Conservation (phyloP, 768 basidiomycete genomes). For the Pleurotus citrinopileatus region DNA sequence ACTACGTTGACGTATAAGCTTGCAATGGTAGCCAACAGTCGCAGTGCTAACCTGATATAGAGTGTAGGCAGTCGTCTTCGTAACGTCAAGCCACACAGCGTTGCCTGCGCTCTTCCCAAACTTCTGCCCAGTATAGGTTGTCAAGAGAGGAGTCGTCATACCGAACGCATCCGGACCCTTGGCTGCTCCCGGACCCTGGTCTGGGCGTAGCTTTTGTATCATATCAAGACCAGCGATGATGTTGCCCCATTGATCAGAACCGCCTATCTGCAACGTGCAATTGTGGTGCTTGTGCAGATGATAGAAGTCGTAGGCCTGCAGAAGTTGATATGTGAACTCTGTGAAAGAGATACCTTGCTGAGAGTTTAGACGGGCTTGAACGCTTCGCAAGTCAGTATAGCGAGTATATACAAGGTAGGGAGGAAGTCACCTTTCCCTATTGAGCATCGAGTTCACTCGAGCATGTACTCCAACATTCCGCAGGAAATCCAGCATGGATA, state of each 20-base stretch:
- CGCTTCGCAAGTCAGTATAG: constrained; percentile 41
- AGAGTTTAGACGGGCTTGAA: constrained; percentile 74
- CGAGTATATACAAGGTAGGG: background rate
- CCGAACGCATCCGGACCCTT: constrained; percentile 55
- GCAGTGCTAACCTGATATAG: constrained; percentile 81
- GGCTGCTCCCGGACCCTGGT: constrained; percentile 18
- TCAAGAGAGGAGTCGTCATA: constrained; percentile 91
- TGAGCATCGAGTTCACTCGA: constrained; percentile 86
- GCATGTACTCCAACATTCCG: constrained; percentile 76
- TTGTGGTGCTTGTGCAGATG: constrained; percentile 59
- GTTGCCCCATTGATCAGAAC: constrained; percentile 99
- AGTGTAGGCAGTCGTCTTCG: constrained; percentile 82
- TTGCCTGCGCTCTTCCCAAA: constrained; percentile 98
- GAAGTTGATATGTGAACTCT: constrained; percentile 95
- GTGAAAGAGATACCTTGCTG: constrained; percentile 95
- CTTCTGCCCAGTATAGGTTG: constrained; percentile 87
- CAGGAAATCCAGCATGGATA: constrained; percentile 83
- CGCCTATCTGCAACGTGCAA: constrained; percentile 90
- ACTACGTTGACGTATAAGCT: constrained; percentile 49
- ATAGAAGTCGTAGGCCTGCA: constrained; percentile 96
- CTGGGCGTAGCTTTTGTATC: constrained; percentile 56
- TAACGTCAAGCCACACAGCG: constrained; percentile 84
- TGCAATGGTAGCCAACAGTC: background rate
- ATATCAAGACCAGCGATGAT: constrained; percentile 92
- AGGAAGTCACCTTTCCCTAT: constrained; percentile 71